phyloP scores from a whole-genome alignment of 2,329 filamentous ascomycete genomes.

The Monilinia aucupariae region DNA sequence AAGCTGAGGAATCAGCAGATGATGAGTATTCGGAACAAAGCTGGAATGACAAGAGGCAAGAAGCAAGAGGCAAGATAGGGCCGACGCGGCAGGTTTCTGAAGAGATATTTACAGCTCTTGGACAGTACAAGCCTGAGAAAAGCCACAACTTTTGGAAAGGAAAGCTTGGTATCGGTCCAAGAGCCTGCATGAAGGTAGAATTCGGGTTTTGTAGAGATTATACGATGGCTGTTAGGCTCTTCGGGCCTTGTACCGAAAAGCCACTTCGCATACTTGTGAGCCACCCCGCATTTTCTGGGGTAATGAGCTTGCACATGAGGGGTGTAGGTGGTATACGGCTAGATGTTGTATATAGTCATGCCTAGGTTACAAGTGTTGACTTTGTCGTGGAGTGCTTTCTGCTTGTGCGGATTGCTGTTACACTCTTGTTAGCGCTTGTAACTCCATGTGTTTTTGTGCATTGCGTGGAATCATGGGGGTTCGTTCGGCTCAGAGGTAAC shows the following conservation, averaged over 20 bases:
- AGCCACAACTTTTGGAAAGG: not conserved
- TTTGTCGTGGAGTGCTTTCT: not conserved
- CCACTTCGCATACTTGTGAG: not conserved
- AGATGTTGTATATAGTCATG: not conserved
- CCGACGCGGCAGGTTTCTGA: not conserved
- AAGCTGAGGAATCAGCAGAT: not conserved
- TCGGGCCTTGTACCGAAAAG: constrained; percentile 6
- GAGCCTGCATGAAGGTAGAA: not conserved
- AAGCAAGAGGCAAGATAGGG: constrained; percentile 5
- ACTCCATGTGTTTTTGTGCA: not conserved
- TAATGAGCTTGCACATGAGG: not conserved
- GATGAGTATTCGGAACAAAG: not conserved
- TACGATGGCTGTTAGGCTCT: not conserved
- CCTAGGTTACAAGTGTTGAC: not conserved
- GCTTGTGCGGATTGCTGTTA: not conserved
- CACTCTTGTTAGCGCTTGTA: not conserved
- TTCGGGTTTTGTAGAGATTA: not conserved
- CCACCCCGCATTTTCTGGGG: not conserved
- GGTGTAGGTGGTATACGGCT: not conserved
- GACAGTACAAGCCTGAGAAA: not conserved
- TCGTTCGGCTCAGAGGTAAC: not conserved
- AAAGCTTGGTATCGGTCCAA: not conserved
- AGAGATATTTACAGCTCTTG: not conserved
- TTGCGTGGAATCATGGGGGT: not conserved
- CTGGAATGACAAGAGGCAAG: not conserved